Evolutionary conservation across 2,329 filamentous ascomycete species (phyloP).

Genomic region (Stemphylium lycopersici): DNA sequence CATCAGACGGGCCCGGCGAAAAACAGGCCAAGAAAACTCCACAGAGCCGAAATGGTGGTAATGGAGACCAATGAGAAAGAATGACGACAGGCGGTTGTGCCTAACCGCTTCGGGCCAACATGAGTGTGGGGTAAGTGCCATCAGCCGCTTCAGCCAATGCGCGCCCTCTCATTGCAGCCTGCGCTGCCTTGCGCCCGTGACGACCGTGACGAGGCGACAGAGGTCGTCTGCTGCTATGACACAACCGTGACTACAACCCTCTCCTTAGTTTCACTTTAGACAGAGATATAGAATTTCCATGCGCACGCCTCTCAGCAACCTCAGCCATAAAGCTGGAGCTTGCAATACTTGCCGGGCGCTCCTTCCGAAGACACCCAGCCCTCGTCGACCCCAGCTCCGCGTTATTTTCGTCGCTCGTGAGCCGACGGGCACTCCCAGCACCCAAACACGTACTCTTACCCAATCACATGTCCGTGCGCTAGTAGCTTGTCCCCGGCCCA

Average conservation of each 20-base stretch:
- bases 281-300: slow-evolving; percentile 8
- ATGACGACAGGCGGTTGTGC: slow-evolving; percentile 28
- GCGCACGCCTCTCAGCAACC: slow-evolving; percentile 8
- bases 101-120: slow-evolving; percentile 25
- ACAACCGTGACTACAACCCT: slow-evolving; percentile 16
- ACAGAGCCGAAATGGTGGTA: slow-evolving; percentile 3
- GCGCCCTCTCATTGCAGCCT: slow-evolving; percentile 7
- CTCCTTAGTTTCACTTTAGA: not conserved
- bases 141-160: slow-evolving; percentile 19
- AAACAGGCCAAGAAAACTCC: slow-evolving; percentile 3
- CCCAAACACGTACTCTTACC: slow-evolving; percentile 18
- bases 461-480: slow-evolving; percentile 33
- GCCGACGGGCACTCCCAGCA: slow-evolving; percentile 29
- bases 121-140: slow-evolving; percentile 18
- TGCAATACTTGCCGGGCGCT: slow-evolving; percentile 25
- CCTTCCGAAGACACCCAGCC: slow-evolving; percentile 28
- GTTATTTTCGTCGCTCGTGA: slow-evolving; percentile 37
- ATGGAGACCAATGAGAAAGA: slow-evolving; percentile 16
- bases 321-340: slow-evolving; percentile 17
- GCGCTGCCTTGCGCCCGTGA: slow-evolving; percentile 13
- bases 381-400: slow-evolving; percentile 28
- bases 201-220: slow-evolving; percentile 8
- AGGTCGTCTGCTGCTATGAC: slow-evolving; percentile 14
- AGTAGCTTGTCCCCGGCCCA: slow-evolving; percentile 33
- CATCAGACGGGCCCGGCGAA: slow-evolving; percentile 6